Base-by-base conservation (phyloP, 1,139 yeast genomes). In the Pneumocystis canis region DNA sequence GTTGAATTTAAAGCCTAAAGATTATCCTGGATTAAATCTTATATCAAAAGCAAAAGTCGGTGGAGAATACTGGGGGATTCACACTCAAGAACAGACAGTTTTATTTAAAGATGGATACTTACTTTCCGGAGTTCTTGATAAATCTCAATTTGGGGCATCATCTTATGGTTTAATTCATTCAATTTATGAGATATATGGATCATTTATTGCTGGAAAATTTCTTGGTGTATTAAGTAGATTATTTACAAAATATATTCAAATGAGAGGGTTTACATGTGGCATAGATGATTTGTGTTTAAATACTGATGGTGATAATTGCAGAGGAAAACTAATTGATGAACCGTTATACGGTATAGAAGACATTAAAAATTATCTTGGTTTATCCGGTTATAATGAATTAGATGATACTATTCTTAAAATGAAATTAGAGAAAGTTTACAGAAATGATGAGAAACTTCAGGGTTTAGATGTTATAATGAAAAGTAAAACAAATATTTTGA, bases 251-350 rank as follows among this genome's bases (percentile, higher is more conserved):
- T 94, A 89, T 74, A 89, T 86, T 70, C 92, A 87, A 82, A 81
- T 84, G 78, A 86, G 89, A 64, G 98, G 96, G 1, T 87, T 94
- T 72, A 92, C 98, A 9, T 94, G 99, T 84, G 98, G 99, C 81
- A 94, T 94, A 98, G 99, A 94, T 73, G 99, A 94, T 76, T 80
- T 94, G 74, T 84, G 96, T 73, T 81, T 94, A 69, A 92, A 97
- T 31, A 82, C 76, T 5, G 95, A 89, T 70, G 99, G 99, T 73
- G 90, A 94, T 73, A 73, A 78, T 65, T 85, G 95, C 95, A 84
- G 99, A 79, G 77, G 77, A 28, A 94, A 89, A 62, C 87, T 92
- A 67, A 80, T 94, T 73, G 83, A 84, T 68, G 84, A 95, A 30
- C 81, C 80, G 63, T 94, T 87, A 70, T 84, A 84, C 65, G 98